Percentiles rank a stretch among this genome's conserved stretches.
Evolutionary conservation across 345 rosid genomes (phyloP).

Genomic region (Ceriops decandra): DNA sequence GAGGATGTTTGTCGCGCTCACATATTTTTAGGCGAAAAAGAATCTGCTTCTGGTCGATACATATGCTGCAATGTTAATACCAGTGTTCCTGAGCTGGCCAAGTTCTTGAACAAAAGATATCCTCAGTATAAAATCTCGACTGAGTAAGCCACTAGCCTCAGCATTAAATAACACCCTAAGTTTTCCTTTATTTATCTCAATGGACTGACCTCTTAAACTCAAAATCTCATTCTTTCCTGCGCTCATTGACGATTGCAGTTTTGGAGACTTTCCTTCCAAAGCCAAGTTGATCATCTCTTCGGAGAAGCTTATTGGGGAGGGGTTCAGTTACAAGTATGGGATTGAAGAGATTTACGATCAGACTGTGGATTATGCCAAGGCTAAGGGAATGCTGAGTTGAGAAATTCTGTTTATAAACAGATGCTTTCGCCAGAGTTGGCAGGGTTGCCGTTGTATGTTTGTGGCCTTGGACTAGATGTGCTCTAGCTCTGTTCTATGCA

Average conservation of each 20-base stretch:
- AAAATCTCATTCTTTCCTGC: not conserved
- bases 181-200: not conserved
- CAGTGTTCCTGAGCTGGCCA: constrained; percentile 58
- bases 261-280: constrained; percentile 57
- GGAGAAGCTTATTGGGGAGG: constrained; percentile 59
- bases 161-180: not conserved
- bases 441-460: too few species aligned
- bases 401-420: too few species aligned
- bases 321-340: constrained; percentile 66
- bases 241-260: constrained; percentile 35
- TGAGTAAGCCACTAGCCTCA: constrained; percentile 45
- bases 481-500: too few species aligned
- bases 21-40: constrained; percentile 72
- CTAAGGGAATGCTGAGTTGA: constrained; percentile 45
- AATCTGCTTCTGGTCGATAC: constrained; percentile 76
- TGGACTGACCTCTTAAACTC: not conserved
- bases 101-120: constrained; percentile 57
- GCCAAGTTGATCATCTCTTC: constrained; percentile 64
- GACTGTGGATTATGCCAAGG: constrained; percentile 48
- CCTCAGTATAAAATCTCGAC: constrained; percentile 59
- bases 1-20: constrained; percentile 82
- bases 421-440: too few species aligned
- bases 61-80: constrained; percentile 64
- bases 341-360: constrained; percentile 75
- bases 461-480: too few species aligned